These are phyloP conservation scores for Warburgia ugandensis DNA, from an alignment of 164 flowering plant species.

Conservation along the genomic window DNA sequence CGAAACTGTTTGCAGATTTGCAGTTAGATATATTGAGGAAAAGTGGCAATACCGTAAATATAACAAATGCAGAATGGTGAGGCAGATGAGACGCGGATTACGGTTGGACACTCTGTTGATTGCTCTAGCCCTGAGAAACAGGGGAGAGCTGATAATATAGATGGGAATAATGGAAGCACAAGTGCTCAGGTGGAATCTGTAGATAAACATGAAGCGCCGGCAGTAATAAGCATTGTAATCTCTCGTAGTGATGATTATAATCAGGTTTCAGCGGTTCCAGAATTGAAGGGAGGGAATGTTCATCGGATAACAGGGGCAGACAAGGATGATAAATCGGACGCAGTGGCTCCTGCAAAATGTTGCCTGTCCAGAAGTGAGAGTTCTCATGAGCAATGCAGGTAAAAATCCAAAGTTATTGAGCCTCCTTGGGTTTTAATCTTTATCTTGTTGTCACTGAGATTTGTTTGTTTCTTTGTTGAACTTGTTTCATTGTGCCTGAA, in stretches of 20 bases:
- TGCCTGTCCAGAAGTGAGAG: conserved; percentile 34
- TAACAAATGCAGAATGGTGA: conserved; percentile 17
- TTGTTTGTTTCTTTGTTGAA: no score
- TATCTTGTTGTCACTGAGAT: no score
- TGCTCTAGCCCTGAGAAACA: conserved; percentile 5
- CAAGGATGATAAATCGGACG: conserved; percentile 10
- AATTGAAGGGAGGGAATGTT: conserved; percentile 1
- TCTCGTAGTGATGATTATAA: conserved; percentile 11
- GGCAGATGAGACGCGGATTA: not conserved
- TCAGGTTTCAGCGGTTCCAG: conserved; percentile 6
- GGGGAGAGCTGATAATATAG: conserved; percentile 1
- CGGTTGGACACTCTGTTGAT: not conserved
- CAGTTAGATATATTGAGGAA: no score
- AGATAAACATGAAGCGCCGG: conserved; percentile 4
- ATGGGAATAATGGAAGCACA: conserved; percentile 3
- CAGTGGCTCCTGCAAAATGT: conserved; percentile 25
- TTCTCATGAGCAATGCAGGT: conserved; percentile 63
- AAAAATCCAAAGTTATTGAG: not conserved
- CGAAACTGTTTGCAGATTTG: no score
- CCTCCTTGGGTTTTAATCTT: no score
- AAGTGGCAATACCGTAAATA: conserved; percentile 4
- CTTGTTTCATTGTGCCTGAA: no score
- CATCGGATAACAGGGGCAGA: not conserved
- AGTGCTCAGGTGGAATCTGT: conserved; percentile 1
- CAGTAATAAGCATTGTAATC: conserved; percentile 20